These are phyloP conservation scores for Tephrocybe sp. DNA, from an alignment of 768 basidiomycete genomes.

Conservation along the genomic window DNA sequence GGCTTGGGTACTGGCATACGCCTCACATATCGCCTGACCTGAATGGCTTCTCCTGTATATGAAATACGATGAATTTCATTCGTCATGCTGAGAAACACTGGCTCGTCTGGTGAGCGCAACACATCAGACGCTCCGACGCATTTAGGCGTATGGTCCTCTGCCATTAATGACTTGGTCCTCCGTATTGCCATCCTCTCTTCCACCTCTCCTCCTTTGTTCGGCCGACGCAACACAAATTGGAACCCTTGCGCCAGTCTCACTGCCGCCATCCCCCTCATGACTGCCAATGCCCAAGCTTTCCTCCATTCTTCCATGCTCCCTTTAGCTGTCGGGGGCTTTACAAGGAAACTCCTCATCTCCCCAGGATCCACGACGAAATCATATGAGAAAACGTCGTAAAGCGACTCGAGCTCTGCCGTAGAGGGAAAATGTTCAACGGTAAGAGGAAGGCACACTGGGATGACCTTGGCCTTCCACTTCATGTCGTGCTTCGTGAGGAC, in stretches of 20 bases:
- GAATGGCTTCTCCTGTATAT: constrained; percentile 88
- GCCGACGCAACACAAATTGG: constrained; percentile 77
- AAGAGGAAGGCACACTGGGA: constrained; percentile 86
- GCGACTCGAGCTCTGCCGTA: constrained; percentile 67
- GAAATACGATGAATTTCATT: constrained; percentile 94
- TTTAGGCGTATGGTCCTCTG: constrained; percentile 55
- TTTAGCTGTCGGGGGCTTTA: constrained; percentile 57
- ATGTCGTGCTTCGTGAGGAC: constrained; percentile 78
- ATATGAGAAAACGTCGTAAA: constrained; percentile 83
- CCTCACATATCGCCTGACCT: constrained; percentile 84
- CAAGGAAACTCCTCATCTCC: constrained; percentile 86
- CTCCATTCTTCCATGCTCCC: constrained; percentile 58
- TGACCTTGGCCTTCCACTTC: constrained; percentile 88
- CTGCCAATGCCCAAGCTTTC: constrained; percentile 70
- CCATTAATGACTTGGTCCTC: constrained; percentile 56
- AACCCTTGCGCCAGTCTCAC: constrained; percentile 92
- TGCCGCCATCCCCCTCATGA: constrained; percentile 93
- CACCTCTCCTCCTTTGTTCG: constrained; percentile 21
- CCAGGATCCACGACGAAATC: constrained; percentile 83
- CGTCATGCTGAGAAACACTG: constrained; percentile 91
- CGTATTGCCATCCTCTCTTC: constrained; percentile 37
- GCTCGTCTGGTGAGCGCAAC: constrained; percentile 56
- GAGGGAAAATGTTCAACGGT: constrained; percentile 89
- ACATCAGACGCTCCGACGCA: constrained; percentile 68
- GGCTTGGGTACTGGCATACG: constrained; percentile 63